Conservation (phyloP, 495 filamentous ascomycete genomes). For the Pyrenula aspistea region DNA sequence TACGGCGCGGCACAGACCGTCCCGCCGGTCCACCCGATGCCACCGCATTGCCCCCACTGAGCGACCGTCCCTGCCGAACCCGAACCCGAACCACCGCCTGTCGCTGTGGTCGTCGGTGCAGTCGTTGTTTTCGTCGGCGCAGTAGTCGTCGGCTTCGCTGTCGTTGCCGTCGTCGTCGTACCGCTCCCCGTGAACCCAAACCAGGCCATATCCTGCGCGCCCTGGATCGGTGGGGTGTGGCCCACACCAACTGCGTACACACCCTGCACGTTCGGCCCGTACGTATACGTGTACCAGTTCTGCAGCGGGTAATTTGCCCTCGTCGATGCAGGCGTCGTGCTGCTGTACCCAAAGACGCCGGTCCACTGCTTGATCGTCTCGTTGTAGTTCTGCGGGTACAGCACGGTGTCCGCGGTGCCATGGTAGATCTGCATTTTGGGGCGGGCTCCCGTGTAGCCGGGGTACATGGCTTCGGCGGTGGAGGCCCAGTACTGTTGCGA, state of each 20-base stretch:
- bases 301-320: conserved; percentile 22
- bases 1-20: conserved; percentile 30
- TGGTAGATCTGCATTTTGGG: conserved; percentile 47
- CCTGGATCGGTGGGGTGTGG: conserved; percentile 28
- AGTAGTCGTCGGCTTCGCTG: conserved; percentile 12
- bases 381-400: conserved; percentile 33
- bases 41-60: conserved; percentile 35
- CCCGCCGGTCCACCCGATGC: conserved; percentile 30
- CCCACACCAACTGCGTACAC: conserved; percentile 35
- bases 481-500: conserved; percentile 37
- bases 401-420: conserved; percentile 35
- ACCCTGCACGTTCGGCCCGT: conserved; percentile 31
- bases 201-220: conserved; percentile 9
- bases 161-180: conserved; percentile 9
- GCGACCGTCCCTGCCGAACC: conserved; percentile 7
- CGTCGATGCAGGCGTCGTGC: conserved; percentile 15
- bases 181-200: background rate
- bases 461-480: conserved; percentile 37
- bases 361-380: conserved; percentile 50
- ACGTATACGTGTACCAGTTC: conserved; percentile 36
- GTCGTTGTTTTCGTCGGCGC: conserved; percentile 14
- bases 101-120: conserved; percentile 1
- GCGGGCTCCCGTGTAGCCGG: conserved; percentile 39
- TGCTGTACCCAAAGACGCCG: conserved; percentile 28
- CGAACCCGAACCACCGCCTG: too few species aligned